phyloP scores from a whole-genome alignment of 345 rosid genomes.

The Gossypium arboreum region DNA sequence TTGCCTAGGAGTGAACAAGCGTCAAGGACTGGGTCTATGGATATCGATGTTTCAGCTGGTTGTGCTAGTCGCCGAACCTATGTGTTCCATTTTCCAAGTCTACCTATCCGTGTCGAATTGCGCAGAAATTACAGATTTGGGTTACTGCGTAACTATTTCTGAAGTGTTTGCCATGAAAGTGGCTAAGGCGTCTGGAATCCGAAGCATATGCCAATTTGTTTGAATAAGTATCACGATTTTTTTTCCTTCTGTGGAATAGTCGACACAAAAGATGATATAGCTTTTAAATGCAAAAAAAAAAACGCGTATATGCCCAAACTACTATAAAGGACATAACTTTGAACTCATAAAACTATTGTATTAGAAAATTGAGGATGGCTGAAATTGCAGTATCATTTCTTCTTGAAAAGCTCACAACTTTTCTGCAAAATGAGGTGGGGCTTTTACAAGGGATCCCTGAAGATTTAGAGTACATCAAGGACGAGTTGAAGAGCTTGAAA shows the following conservation, averaged over 20 bases:
- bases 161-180: background rate
- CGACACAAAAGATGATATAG: background rate
- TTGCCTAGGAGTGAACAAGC: background rate
- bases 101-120: background rate
- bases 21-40: background rate
- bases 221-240: background rate
- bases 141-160: background rate
- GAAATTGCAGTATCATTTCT: slow-evolving; percentile 30
- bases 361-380: slow-evolving; percentile 22
- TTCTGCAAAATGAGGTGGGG: slow-evolving; percentile 21
- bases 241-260: background rate
- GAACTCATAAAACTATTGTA: slow-evolving; percentile 4
- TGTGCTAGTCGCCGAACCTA: background rate
- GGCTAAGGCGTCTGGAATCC: background rate
- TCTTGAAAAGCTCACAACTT: slow-evolving; percentile 21
- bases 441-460: slow-evolving; percentile 19
- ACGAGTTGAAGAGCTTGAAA: slow-evolving; percentile 26
- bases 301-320: background rate
- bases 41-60: background rate
- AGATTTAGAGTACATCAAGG: slow-evolving; percentile 23
- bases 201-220: background rate
- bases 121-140: background rate
- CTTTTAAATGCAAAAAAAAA: background rate
- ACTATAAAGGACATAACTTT: background rate
- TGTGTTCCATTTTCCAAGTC: background rate